Base-by-base conservation (phyloP, 169 alveolate species). In the Perkinsus marinus region DNA sequence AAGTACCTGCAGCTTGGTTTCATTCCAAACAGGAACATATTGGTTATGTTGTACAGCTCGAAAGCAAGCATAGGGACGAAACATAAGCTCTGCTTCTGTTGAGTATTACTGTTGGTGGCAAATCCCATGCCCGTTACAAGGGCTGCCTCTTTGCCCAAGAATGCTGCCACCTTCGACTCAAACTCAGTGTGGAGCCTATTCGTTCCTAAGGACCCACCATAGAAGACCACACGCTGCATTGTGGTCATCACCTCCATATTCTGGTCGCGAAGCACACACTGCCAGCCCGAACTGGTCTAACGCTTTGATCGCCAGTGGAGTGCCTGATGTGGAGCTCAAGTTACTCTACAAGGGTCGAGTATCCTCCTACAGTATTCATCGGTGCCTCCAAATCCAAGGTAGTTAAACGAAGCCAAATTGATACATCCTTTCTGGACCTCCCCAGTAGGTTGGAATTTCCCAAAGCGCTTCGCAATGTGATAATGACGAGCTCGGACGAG, bases 301-400 rank as follows among this genome's bases (percentile, higher is more conserved):
- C n/a, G 69, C 43, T 43, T 39, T 39, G 36, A 57, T 47, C 39
- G 57, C 91, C 91, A 90, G 39, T 26, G 91, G 91, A 26, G 91
- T 90, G 34, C 79, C 79, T 57, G 26, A 57, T 0, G 79, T 57
- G 7, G 79, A 57, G 36, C 79, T 57, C 79, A 57, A 57, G 79
- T 13, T 57, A 57, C 79, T 41, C 37, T 57, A 7, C 79, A 16
- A 57, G 34, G 79, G 5, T 57, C 22, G 34, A 57, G 37, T 19
- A 57, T 57, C 79, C 22, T 57, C 34, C 34, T 57, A 57, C 91
- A 90, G 69, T 90, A 90, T 37, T 90, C 69, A 43, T 90, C 91
- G 39, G 57, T 47, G 22, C 91, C 91, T 13, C 91, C 91, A 30
- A 90, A 90, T 16, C 91, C 91, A 37, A 90, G 91, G 69, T 90